phyloP scores from a whole-genome alignment of 2,329 filamentous ascomycete species.

The Zymoseptoria brevis region DNA sequence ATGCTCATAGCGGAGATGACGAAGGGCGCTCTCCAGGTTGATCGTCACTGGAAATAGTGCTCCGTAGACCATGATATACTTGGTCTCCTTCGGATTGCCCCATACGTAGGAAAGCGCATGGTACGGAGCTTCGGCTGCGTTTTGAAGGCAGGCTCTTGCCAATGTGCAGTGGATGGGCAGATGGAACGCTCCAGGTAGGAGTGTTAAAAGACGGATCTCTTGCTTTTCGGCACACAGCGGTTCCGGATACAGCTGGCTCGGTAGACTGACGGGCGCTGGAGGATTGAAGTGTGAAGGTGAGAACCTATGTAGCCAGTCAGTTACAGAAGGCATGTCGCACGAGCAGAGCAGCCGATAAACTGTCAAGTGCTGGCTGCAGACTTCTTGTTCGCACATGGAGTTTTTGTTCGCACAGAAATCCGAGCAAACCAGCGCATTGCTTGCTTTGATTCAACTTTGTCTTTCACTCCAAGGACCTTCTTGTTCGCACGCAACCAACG shows the following conservation, averaged over 20 bases:
- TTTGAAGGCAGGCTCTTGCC: not conserved
- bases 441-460: too few relatives aligned
- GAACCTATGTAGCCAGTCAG: too few relatives aligned
- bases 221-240: not conserved
- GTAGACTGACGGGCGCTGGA: not conserved
- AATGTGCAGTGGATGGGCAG: not conserved
- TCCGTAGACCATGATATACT: not conserved
- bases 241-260: not conserved
- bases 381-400: too few relatives aligned
- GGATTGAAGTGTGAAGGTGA: not conserved
- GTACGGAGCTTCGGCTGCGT: not conserved
- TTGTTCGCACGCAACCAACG: too few relatives aligned
- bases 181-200: not conserved
- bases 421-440: too few relatives aligned
- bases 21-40: conserved; percentile 3
- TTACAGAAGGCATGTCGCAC: too few relatives aligned
- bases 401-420: too few relatives aligned
- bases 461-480: too few relatives aligned
- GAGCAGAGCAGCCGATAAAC: too few relatives aligned
- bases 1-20: not conserved
- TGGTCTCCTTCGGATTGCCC: not conserved
- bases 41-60: not conserved
- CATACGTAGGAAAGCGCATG: not conserved
- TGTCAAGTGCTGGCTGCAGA: too few relatives aligned
- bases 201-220: not conserved